These are phyloP conservation scores for Hygrophoropsis aurantiaca DNA, from an alignment of 768 basidiomycete genomes.

Conservation along the genomic window DNA sequence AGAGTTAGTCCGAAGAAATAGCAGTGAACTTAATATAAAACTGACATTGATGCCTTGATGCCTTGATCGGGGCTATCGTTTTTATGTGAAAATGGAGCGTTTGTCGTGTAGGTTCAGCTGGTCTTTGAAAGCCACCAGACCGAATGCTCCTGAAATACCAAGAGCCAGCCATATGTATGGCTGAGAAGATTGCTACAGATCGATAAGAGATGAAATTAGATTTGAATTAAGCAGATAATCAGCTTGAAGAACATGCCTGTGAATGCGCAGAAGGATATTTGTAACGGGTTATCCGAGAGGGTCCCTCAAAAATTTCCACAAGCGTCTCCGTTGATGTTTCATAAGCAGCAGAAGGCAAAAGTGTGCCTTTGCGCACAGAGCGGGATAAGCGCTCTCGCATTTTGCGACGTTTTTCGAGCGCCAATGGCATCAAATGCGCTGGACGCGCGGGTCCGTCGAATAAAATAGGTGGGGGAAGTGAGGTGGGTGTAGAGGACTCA, in stretches of 20 bases:
- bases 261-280: slow-evolving; percentile 8
- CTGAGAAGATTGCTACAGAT: slow-evolving; percentile 4
- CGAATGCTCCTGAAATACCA: slow-evolving; percentile 19
- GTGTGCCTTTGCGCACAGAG: slow-evolving; percentile 4
- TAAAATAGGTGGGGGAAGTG: slow-evolving; percentile 43
- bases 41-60: background rate
- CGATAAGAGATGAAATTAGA: background rate
- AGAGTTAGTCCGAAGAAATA: too few species aligned
- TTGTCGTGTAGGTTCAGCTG: slow-evolving; percentile 1
- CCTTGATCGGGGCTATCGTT: background rate
- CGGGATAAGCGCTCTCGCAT: slow-evolving; percentile 7
- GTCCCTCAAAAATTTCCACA: slow-evolving; percentile 45
- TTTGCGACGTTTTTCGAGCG: slow-evolving; percentile 11
- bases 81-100: background rate
- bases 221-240: background rate
- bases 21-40: background rate
- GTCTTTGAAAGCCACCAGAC: slow-evolving; percentile 20
- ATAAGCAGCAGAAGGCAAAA: slow-evolving; percentile 12
- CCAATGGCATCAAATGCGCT: slow-evolving; percentile 17
- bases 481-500: slow-evolving; percentile 22
- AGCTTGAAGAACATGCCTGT: slow-evolving; percentile 19
- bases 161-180: slow-evolving; percentile 11
- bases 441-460: slow-evolving; percentile 52
- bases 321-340: slow-evolving; percentile 29
- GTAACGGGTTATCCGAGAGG: slow-evolving; percentile 33